Conservation (phyloP, 192 early-diverging fungal genomes). For the Helicostylum pulchrum region DNA sequence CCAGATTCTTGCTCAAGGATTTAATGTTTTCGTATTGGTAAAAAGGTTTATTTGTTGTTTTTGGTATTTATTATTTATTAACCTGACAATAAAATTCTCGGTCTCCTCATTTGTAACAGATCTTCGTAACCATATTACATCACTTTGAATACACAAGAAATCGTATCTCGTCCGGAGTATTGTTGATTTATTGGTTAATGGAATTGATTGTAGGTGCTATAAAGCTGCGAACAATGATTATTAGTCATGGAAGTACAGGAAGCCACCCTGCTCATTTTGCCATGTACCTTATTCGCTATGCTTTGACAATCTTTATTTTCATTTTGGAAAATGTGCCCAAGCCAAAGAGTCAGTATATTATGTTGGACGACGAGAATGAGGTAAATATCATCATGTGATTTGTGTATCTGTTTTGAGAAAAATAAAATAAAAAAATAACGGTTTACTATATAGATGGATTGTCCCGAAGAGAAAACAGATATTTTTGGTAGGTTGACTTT, state of each 20-base stretch:
- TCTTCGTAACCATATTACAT: constrained; percentile 29
- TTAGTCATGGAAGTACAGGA: not conserved
- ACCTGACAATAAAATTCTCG: not conserved
- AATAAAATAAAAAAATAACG: not conserved
- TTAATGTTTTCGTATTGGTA: constrained; percentile 31
- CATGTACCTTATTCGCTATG: constrained; percentile 33
- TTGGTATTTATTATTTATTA: not conserved
- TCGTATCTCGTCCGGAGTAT: constrained; percentile 45
- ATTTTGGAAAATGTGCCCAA: constrained; percentile 41
- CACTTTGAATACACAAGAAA: constrained; percentile 34
- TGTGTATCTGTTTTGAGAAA: not conserved
- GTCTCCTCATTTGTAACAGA: constrained; percentile 14
- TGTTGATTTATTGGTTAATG: constrained; percentile 63
- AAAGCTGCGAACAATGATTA: constrained; percentile 42
- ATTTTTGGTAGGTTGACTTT: constrained; percentile 83
- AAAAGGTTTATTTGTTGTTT: not conserved
- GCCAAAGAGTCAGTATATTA: constrained; percentile 33
- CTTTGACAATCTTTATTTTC: constrained; percentile 39
- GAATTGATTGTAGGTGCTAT: constrained; percentile 31
- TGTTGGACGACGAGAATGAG: constrained; percentile 35
- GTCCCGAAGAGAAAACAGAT: constrained; percentile 78
- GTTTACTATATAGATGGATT: constrained; percentile 22
- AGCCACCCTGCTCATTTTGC: constrained; percentile 12
- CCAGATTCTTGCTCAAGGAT: constrained; percentile 21
- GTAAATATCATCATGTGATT: constrained; percentile 15